These are phyloP conservation scores for Eimeria tenella DNA, from an alignment of 169 alveolate species.

Conservation along the genomic window DNA sequence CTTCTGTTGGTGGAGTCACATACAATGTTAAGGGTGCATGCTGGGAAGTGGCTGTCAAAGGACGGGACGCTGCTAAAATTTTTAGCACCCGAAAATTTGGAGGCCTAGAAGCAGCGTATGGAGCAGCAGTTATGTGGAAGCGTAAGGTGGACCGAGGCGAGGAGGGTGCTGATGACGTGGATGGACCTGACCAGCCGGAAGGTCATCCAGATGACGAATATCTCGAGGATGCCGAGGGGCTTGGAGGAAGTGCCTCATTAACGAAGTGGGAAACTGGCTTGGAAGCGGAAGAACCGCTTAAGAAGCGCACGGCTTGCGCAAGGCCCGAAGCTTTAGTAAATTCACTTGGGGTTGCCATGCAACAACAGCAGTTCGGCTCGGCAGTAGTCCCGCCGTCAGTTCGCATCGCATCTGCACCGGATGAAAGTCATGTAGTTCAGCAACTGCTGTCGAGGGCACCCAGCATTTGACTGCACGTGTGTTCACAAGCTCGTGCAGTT, in stretches of 20 bases:
- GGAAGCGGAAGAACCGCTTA: slow-evolving; percentile 23
- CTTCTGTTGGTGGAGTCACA: slow-evolving; percentile 65
- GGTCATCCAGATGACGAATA: slow-evolving; percentile 59
- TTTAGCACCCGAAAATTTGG: slow-evolving; percentile 77
- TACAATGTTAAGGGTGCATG: slow-evolving; percentile 78
- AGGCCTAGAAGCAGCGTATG: slow-evolving; percentile 74
- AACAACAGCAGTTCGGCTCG: slow-evolving; percentile 61
- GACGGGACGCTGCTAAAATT: slow-evolving; percentile 43
- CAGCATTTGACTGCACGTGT: slow-evolving; percentile 26
- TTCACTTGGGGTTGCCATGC: slow-evolving; percentile 45
- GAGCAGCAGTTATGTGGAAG: slow-evolving; percentile 75
- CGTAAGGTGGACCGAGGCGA: slow-evolving; percentile 60
- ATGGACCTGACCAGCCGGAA: slow-evolving; percentile 27
- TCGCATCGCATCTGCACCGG: slow-evolving; percentile 20
- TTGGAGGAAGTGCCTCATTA: slow-evolving; percentile 26
- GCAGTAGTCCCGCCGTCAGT: slow-evolving; percentile 36
- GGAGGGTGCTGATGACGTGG: slow-evolving; percentile 52
- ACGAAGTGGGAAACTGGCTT: slow-evolving; percentile 37
- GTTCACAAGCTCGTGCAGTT: not conserved
- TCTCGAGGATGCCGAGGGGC: slow-evolving; percentile 64
- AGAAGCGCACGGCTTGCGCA: slow-evolving; percentile 18
- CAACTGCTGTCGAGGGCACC: slow-evolving; percentile 57
- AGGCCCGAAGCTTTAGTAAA: not conserved
- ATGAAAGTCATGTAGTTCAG: slow-evolving; percentile 1
- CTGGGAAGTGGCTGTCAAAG: slow-evolving; percentile 76